Conservation (phyloP, 805 yeast species). For the Saccharomycopsis selenospora region DNA sequence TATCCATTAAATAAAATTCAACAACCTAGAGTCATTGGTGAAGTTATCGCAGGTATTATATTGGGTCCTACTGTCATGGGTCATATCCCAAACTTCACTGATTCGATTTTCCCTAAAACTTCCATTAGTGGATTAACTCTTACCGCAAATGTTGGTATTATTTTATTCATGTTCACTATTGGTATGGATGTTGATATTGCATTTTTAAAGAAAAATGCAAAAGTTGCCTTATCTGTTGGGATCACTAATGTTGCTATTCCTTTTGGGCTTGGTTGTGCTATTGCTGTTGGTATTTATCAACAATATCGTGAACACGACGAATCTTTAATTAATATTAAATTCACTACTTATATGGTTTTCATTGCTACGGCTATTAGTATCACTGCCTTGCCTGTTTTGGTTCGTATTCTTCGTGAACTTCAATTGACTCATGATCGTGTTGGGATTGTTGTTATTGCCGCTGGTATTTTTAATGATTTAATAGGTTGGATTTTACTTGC, state of each 20-base stretch:
- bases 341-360: slow-evolving; percentile 72
- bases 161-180: slow-evolving; percentile 65
- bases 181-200: slow-evolving; percentile 72
- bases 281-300: slow-evolving; percentile 60
- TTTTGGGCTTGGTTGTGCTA: slow-evolving; percentile 69
- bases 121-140: slow-evolving; percentile 59
- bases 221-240: slow-evolving; percentile 63
- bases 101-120: slow-evolving; percentile 53
- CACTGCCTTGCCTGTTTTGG: slow-evolving; percentile 81
- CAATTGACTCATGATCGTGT: slow-evolving; percentile 65
- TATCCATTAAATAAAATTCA: slow-evolving; percentile 52
- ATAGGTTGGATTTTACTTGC: slow-evolving; percentile 79
- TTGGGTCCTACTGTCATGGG: slow-evolving; percentile 75
- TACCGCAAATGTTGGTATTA: slow-evolving; percentile 68
- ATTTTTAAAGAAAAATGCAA: slow-evolving; percentile 53
- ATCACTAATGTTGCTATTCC: slow-evolving; percentile 69
- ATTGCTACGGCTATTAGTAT: slow-evolving; percentile 79
- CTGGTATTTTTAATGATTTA: slow-evolving; percentile 75
- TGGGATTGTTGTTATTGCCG: slow-evolving; percentile 67
- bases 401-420: slow-evolving; percentile 68
- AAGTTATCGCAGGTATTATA: slow-evolving; percentile 68
- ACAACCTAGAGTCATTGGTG: slow-evolving; percentile 79
- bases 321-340: slow-evolving; percentile 35
- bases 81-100: slow-evolving; percentile 58
- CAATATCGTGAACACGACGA: slow-evolving; percentile 36